Conservation (phyloP, 2,329 filamentous ascomycete genomes). For the Xylaria sp. region DNA sequence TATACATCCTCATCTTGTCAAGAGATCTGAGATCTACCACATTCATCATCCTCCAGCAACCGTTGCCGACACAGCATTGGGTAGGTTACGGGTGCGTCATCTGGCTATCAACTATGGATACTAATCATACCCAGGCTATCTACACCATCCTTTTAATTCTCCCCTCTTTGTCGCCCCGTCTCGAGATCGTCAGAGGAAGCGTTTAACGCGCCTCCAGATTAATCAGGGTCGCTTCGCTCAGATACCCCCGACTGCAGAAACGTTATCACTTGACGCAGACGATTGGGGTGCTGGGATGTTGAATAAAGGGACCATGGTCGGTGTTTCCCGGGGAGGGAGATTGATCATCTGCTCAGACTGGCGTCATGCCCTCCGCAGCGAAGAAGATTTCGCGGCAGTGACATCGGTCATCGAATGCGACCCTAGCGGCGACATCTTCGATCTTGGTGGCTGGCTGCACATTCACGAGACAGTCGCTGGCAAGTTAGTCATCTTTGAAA, state of each 20-base stretch:
- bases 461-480: constrained; percentile 36
- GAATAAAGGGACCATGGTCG: constrained; percentile 44
- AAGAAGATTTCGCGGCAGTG: constrained; percentile 29
- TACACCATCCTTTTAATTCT: background rate
- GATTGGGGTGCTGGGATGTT: constrained; percentile 53
- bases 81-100: background rate
- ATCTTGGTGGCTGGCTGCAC: constrained; percentile 50
- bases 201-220: constrained; percentile 33
- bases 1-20: constrained; percentile 41
- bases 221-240: constrained; percentile 20
- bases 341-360: constrained; percentile 49
- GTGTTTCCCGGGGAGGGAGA: constrained; percentile 46
- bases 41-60: constrained; percentile 26
- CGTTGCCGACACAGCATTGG: constrained; percentile 1
- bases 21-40: constrained; percentile 36
- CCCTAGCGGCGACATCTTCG: constrained; percentile 43
- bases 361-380: constrained; percentile 40
- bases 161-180: background rate
- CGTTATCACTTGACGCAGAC: constrained; percentile 38
- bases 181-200: background rate
- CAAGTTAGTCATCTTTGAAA: constrained; percentile 47
- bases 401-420: constrained; percentile 46
- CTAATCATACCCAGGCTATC: background rate
- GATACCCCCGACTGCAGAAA: constrained; percentile 7
- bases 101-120: too few species aligned